Conservation (phyloP, 495 filamentous ascomycete genomes). For the Niebla homalea region DNA sequence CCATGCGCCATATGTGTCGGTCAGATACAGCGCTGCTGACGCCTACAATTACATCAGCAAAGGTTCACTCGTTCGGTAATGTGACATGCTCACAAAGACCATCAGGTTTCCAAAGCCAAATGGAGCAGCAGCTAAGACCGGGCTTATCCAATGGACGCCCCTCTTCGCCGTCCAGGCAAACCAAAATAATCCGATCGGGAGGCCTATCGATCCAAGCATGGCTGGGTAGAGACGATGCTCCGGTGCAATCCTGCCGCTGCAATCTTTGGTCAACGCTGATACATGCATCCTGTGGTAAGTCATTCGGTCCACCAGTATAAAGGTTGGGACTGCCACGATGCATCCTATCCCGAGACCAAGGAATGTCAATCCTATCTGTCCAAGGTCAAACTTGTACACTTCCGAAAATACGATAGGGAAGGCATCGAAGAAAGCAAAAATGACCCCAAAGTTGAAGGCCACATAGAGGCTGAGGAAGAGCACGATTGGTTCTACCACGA, state of each 20-base stretch:
- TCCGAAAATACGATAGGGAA: conserved; percentile 40
- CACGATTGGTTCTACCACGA: conserved; percentile 54
- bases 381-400: conserved; percentile 36
- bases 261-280: conserved; percentile 15
- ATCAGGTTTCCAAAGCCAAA: conserved; percentile 56
- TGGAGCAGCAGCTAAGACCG: conserved; percentile 40
- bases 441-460: conserved; percentile 47
- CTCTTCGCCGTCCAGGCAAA: conserved; percentile 33
- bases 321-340: conserved; percentile 31
- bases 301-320: conserved; percentile 30
- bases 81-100: conserved; percentile 33
- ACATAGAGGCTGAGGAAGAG: conserved; percentile 46
- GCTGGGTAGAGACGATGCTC: conserved; percentile 46
- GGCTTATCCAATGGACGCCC: conserved; percentile 26
- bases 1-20: conserved; percentile 42
- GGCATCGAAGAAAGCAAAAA: conserved; percentile 55
- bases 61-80: not conserved
- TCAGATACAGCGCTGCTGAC: conserved; percentile 32
- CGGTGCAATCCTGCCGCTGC: conserved; percentile 26
- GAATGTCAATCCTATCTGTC: conserved; percentile 45
- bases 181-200: conserved; percentile 39
- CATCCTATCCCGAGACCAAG: conserved; percentile 45
- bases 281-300: conserved; percentile 26
- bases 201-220: conserved; percentile 42
- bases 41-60: not conserved